Evolutionary conservation across 495 filamentous ascomycete species (phyloP), one percentile per base, ranked within the genome.

Genomic region (Neurospora sp.): DNA sequence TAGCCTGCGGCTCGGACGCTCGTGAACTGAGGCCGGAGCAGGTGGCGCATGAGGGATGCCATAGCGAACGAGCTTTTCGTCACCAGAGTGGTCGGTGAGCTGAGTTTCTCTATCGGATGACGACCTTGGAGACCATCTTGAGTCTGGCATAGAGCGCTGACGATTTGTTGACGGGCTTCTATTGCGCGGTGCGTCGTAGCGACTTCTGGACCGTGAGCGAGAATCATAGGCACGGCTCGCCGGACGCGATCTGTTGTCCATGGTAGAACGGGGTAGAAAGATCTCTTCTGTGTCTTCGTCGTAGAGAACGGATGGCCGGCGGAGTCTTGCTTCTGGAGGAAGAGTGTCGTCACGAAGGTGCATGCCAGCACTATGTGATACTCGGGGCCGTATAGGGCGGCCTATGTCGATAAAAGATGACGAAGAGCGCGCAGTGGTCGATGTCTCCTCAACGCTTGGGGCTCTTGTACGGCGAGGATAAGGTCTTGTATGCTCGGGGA

Each of bases 21-120:
- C 78, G 20, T 78, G 77, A 49, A 79, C 66, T 27, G 77, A 75
- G 11, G 69, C 37, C 44, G 76, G 71, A 6, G 72, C 20, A 6
- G 54, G 41, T 16, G 77, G 73, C 11, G 72, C 73, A 37, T 76
- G 72, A n/a, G 77, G 75, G 35, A 74, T 72, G n/a, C 71, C 76
- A 37, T 70, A 39, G 18, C 71, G 74, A 4, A 71, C 72, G 5
- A 75, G 74, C 66, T 77, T 78, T 37, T 83, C 81, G 16, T 84
- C 83, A 27, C 79, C 76, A 18, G 80, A 82, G 66, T 80, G 82
- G 27, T 75, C 72, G 31, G 84, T 80, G 20, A 79, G 79, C 20
- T 80, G 81, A 35, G 79, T 81, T 39, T 85, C 83, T 74, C 78
- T 72, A 39, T 85, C 83, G 8, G 82, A 80, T 4, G 84, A 84